Base-by-base conservation (phyloP, 148 eudicot genomes). In the Amaranthus hypochondriacus region DNA sequence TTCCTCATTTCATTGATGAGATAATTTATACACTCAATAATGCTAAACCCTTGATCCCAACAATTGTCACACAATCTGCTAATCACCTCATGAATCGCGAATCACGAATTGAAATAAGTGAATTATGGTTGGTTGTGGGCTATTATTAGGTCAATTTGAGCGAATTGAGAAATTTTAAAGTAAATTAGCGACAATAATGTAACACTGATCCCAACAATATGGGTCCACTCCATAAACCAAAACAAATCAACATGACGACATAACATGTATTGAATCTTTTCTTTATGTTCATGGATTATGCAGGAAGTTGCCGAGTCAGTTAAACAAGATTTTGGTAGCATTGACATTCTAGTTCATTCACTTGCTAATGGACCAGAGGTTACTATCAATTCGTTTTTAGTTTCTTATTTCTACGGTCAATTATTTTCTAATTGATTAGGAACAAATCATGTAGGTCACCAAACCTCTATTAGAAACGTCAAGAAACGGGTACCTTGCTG, bases 291-390 rank as follows among this genome's bases (percentile, higher is more conserved):
- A 50, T 50, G 56, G 53, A 5, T 49, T 67, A 28, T 28, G 14
- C n/a, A 67, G 98, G 98, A 92, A 85, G 90, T 79, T 83, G 98
- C 86, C 66, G 96, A 92, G 76, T 77, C 89, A 62, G 96, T 92
- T 48, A 90, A 90, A 66, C 78, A 87, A 75, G 98, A 92, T 81
- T 90, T 90, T 85, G 98, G 98, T 47, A 92, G 88, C 87, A 92
- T 92, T 75, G 98, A 92, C 79, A 87, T 92, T 77, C 96, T 92
- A 71, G 98, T 92, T 77, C 98, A 92, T 77, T 92, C 98, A 42
- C 98, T 92, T 76, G 98, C 98, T 71, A 92, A 92, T 86, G 98
- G 93, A 69, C 98, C 98, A 13, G 98, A 95, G 99, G 99, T 90
- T 72, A 10, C 50, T 69, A 73, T 56, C 42, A 13, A 42, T 53